phyloP scores from a whole-genome alignment of 2,329 filamentous ascomycete species.

The Exophiala xenobiotica region DNA sequence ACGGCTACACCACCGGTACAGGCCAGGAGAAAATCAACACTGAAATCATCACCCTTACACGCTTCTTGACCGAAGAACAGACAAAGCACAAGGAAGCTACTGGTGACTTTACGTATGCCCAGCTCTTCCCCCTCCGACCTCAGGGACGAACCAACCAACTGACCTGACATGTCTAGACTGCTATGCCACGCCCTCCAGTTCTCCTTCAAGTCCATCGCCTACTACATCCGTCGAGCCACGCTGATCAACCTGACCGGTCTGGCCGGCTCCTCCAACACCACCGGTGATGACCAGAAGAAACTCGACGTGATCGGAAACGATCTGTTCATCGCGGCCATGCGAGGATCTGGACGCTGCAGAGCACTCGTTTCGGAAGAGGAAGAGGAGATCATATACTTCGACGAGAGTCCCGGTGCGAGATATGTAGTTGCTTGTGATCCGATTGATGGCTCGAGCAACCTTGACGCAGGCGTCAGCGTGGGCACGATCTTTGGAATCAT shows the following conservation, averaged over 20 bases:
- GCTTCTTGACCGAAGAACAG: constrained; percentile 96
- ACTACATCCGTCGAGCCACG: constrained; percentile 95
- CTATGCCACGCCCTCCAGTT: constrained; percentile 98
- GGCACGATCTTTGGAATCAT: constrained; percentile 96
- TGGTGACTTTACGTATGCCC: constrained; percentile 90
- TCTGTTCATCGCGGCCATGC: constrained; percentile 94
- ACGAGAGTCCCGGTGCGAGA: constrained; percentile 68
- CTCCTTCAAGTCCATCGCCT: constrained; percentile 99
- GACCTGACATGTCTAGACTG: constrained; percentile 56
- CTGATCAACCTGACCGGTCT: constrained; percentile 94
- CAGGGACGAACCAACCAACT: neutral
- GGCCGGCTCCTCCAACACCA: constrained; percentile 90
- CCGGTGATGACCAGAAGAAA: constrained; percentile 99
- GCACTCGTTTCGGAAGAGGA: constrained; percentile 97
- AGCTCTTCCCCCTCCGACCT: neutral
- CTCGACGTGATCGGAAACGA: constrained; percentile 99
- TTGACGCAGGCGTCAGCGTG: constrained; percentile 87
- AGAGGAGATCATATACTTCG: constrained; percentile 86
- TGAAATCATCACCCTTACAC: constrained; percentile 90
- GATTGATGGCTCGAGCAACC: constrained; percentile 95
- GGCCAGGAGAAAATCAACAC: constrained; percentile 83
- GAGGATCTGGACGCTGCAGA: constrained; percentile 83
- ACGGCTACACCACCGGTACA: constrained; percentile 52
- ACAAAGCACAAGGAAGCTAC: constrained; percentile 89
- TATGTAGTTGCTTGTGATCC: constrained; percentile 97